phyloP scores from a whole-genome alignment of 2,329 filamentous ascomycete species.

The Albophoma yamanashiensis region DNA sequence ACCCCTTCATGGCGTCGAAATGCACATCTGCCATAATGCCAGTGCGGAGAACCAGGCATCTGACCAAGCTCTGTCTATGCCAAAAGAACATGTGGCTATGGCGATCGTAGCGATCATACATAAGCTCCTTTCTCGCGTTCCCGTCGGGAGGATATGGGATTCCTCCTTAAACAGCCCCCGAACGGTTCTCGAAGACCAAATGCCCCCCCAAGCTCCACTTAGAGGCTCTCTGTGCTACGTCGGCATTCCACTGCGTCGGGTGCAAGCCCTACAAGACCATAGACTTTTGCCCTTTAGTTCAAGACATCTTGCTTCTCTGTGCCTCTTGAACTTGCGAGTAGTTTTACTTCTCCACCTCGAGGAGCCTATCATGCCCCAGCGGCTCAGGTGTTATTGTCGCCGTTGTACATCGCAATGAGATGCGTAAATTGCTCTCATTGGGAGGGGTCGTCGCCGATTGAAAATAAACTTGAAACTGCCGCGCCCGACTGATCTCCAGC shows the following conservation, averaged over 20 bases:
- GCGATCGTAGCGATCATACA: background rate
- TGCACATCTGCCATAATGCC: too few species aligned
- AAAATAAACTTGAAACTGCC: background rate
- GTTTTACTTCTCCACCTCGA: background rate
- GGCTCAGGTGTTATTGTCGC: background rate
- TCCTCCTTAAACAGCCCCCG: background rate
- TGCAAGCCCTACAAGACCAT: background rate
- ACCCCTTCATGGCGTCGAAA: too few species aligned
- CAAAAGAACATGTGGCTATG: background rate
- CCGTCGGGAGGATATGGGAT: background rate
- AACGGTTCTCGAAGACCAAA: background rate
- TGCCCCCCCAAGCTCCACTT: background rate
- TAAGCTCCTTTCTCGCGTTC: background rate
- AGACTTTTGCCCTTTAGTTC: background rate
- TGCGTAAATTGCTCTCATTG: background rate
- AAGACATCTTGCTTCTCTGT: background rate
- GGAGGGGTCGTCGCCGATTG: background rate
- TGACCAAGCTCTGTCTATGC: too few species aligned
- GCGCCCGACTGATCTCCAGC: background rate
- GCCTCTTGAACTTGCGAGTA: background rate
- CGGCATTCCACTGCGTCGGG: background rate
- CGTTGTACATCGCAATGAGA: background rate
- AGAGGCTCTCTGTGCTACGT: background rate
- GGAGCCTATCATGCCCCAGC: background rate
- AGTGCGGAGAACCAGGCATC: too few species aligned